These are phyloP conservation scores for Neurospora sp. DNA, from an alignment of 495 filamentous ascomycete species.

Conservation along the genomic window DNA sequence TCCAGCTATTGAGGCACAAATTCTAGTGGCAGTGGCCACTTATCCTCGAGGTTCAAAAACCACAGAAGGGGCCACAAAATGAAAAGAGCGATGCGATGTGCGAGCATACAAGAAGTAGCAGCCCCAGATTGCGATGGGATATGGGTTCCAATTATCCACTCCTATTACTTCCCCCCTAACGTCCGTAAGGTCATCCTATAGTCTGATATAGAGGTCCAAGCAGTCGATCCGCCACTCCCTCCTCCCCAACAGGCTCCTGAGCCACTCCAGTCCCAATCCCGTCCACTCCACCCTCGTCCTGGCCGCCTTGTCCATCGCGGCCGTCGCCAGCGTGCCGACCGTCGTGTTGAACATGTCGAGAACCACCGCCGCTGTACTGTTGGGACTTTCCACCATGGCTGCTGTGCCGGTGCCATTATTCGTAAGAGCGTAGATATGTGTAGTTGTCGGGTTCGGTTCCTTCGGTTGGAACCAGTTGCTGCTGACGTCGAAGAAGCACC, in stretches of 20 bases:
- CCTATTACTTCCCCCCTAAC: neutral
- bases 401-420: conserved; percentile 25
- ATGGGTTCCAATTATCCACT: neutral
- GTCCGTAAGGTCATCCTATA: conserved; percentile 30
- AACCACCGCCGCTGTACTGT: conserved; percentile 22
- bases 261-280: conserved; percentile 72
- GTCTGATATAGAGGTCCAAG: conserved; percentile 66
- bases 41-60: neutral
- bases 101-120: neutral
- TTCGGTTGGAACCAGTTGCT: conserved; percentile 78
- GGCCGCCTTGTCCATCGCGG: conserved; percentile 51
- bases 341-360: conserved; percentile 61
- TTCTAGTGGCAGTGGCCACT: neutral
- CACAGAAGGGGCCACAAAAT: neutral
- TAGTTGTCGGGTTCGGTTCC: conserved; percentile 4
- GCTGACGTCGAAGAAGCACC: conserved; percentile 75
- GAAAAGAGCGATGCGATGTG: neutral
- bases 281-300: conserved; percentile 57
- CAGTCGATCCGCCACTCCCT: conserved; percentile 79
- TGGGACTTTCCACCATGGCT: conserved; percentile 17
- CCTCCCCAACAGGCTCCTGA: conserved; percentile 61
- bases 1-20: neutral
- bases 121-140: neutral
- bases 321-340: conserved; percentile 53
- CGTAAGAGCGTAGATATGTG: conserved; percentile 16